These are phyloP conservation scores for Diplosphaera chodatii DNA, from an alignment of 139 green algal genomes.

Conservation along the genomic window DNA sequence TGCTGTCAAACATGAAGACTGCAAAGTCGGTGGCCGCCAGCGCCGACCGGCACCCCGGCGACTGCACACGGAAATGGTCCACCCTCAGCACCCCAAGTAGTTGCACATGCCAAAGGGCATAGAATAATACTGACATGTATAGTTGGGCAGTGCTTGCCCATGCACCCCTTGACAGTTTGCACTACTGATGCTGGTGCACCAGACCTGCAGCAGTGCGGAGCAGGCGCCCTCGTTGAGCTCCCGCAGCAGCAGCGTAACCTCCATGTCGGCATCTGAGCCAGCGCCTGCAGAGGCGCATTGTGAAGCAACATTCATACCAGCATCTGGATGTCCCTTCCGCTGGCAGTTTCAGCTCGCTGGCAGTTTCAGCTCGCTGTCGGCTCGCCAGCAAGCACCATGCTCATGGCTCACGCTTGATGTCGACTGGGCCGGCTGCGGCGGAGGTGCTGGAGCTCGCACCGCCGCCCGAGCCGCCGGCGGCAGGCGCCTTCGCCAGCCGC, in stretches of 20 bases:
- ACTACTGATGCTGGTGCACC: no score
- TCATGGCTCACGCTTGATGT: background rate
- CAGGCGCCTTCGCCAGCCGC: slow-evolving; percentile 1
- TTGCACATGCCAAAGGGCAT: no score
- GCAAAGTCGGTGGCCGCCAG: slow-evolving; percentile 43
- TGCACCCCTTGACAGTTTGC: no score
- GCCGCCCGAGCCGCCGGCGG: background rate
- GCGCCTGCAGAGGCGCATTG: background rate
- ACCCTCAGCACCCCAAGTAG: no score
- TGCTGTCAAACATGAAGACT: slow-evolving; percentile 60
- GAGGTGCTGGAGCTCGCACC: background rate
- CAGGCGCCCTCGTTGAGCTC: slow-evolving; percentile 3
- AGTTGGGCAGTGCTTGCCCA: no score
- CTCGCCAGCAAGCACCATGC: no score
- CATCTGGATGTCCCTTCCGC: no score
- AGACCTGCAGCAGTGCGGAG: background rate
- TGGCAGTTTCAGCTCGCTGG: no score
- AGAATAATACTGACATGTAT: no score
- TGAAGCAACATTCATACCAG: background rate
- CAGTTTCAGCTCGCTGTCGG: no score
- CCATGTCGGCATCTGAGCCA: background rate
- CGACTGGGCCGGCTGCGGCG: background rate
- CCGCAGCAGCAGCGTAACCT: slow-evolving; percentile 4
- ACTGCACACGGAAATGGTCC: background rate
- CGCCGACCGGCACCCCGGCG: background rate